Conservation (phyloP, 108 stramenopile species). For the Chaetoceros tenuissimus region DNA sequence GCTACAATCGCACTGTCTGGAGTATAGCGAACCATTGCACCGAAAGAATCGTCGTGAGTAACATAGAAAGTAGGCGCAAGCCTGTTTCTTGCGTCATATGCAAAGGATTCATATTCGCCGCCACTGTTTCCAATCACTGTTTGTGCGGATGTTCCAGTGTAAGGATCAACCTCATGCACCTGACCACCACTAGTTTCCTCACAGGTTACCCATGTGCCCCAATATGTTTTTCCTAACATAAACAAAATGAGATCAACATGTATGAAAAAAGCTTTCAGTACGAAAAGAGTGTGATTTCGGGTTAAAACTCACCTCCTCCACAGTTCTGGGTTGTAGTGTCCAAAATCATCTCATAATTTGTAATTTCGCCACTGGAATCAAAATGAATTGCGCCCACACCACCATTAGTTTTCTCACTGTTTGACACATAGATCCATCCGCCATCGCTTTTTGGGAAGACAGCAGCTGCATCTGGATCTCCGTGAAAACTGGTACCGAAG, state of each 20-base stretch:
- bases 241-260: not conserved
- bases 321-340: slow-evolving; percentile 34
- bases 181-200: slow-evolving; percentile 41
- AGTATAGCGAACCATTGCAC: slow-evolving; percentile 29
- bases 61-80: slow-evolving; percentile 29
- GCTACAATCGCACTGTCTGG: slow-evolving; percentile 15
- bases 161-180: slow-evolving; percentile 54
- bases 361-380: slow-evolving; percentile 22
- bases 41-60: slow-evolving; percentile 39
- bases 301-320: slow-evolving; percentile 33
- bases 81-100: slow-evolving; percentile 35
- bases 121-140: slow-evolving; percentile 25
- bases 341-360: slow-evolving; percentile 30
- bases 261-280: not conserved
- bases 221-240: slow-evolving; percentile 27
- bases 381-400: slow-evolving; percentile 46
- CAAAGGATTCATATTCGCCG: slow-evolving; percentile 42
- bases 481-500: too few species aligned
- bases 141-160: slow-evolving; percentile 29
- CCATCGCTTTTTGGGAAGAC: slow-evolving; percentile 23
- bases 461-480: slow-evolving; percentile 35
- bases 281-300: slow-evolving; percentile 3
- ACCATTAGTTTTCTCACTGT: slow-evolving; percentile 15
- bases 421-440: slow-evolving; percentile 42
- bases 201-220: slow-evolving; percentile 53